Conservation (phyloP, 768 basidiomycete species). For the Termitomyces sp. region DNA sequence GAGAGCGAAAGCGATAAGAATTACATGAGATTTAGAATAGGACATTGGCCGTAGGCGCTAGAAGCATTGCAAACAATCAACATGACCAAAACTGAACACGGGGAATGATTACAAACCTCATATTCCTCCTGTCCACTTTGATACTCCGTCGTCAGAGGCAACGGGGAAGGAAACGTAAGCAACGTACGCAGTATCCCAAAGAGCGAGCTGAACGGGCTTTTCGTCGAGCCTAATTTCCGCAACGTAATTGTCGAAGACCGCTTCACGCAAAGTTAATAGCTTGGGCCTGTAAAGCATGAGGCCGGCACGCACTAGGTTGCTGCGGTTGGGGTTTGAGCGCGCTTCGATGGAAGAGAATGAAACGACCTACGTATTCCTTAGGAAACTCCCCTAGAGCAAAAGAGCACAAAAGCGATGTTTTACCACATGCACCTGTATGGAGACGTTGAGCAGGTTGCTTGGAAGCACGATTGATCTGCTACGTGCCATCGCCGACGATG, state of each 20-base stretch:
- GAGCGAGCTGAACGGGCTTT: slow-evolving; percentile 92
- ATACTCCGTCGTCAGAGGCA: slow-evolving; percentile 6
- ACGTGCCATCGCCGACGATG: slow-evolving; percentile 92
- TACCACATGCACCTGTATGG: slow-evolving; percentile 83
- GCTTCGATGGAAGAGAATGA: slow-evolving; percentile 3
- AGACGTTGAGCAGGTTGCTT: slow-evolving; percentile 15
- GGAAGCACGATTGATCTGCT: slow-evolving; percentile 10
- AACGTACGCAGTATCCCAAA: slow-evolving; percentile 99
- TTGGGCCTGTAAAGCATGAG: slow-evolving; percentile 10
- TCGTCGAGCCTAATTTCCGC: slow-evolving; percentile 97
- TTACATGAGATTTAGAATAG: slow-evolving; percentile 97
- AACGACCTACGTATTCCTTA: slow-evolving; percentile 80
- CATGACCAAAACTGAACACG: background rate
- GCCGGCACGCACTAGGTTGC: slow-evolving; percentile 51
- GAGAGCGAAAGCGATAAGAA: slow-evolving; percentile 94
- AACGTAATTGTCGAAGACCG: slow-evolving; percentile 98
- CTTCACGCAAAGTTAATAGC: slow-evolving; percentile 34
- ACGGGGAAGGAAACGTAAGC: slow-evolving; percentile 5
- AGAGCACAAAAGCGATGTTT: slow-evolving; percentile 86
- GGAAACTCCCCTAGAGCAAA: slow-evolving; percentile 95
- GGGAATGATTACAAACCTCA: slow-evolving; percentile 49
- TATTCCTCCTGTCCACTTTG: slow-evolving; percentile 96
- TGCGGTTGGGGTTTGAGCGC: slow-evolving; percentile 17
- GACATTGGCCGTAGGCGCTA: slow-evolving; percentile 93
- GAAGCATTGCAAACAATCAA: slow-evolving; percentile 1